Conservation (phyloP, 1,139 yeast species). For the Candida anutae region DNA sequence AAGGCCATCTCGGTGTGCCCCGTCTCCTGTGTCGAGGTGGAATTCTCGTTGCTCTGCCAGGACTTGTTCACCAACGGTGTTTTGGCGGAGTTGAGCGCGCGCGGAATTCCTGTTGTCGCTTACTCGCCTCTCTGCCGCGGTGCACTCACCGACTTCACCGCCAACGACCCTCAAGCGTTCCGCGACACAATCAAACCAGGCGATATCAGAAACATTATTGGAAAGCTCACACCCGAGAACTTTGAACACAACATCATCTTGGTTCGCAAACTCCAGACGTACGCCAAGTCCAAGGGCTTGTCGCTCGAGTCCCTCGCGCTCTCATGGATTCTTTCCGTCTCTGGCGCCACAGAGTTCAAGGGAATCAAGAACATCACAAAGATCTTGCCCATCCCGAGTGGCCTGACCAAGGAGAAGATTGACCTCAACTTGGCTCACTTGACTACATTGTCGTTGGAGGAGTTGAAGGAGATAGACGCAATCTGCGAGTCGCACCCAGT, state of each 20-base stretch:
- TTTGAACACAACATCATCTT: slow-evolving; percentile 42
- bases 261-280: slow-evolving; percentile 33
- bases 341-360: slow-evolving; percentile 14
- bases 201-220: slow-evolving; percentile 34
- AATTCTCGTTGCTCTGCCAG: slow-evolving; percentile 56
- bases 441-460: slow-evolving; percentile 40
- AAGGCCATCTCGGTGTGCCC: slow-evolving; percentile 46
- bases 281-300: slow-evolving; percentile 38
- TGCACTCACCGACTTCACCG: slow-evolving; percentile 50
- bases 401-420: slow-evolving; percentile 49
- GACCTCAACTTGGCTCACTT: slow-evolving; percentile 44
- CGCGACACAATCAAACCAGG: background rate
- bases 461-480: slow-evolving; percentile 39
- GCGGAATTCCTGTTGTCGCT: slow-evolving; percentile 54
- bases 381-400: slow-evolving; percentile 72
- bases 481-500: slow-evolving; percentile 30
- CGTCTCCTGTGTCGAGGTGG: slow-evolving; percentile 64
- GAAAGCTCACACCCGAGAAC: slow-evolving; percentile 49
- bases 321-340: slow-evolving; percentile 51
- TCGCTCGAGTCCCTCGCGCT: slow-evolving; percentile 62
- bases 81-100: slow-evolving; percentile 38
- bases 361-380: slow-evolving; percentile 41
- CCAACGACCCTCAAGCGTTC: slow-evolving; percentile 23
- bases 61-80: slow-evolving; percentile 56
- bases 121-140: slow-evolving; percentile 81